Evolutionary conservation across 148 eudicot genomes (phyloP), one percentile per base, ranked within the genome.

Genomic region (Tetragonia tetragonoides): DNA sequence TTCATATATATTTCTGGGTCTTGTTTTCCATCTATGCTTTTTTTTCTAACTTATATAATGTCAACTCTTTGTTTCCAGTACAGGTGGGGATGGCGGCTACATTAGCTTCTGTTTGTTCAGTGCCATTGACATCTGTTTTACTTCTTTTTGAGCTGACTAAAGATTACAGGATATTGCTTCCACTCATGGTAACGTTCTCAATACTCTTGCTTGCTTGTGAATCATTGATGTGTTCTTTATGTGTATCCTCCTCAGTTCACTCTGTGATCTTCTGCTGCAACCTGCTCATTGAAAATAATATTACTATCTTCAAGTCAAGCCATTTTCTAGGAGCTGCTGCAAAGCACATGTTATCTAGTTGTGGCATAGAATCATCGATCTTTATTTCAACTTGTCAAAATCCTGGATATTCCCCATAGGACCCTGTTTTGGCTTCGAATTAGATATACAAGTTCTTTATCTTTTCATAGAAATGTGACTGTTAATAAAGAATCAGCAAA

Each of bases 11-110:
- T 59, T 40, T 7, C 46, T 68, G 8, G 62, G 15, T 37, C 12
- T 17, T 41, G 47, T 37, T 67, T 68, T 21, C 41, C 34, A 20
- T 78, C 10, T 39, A 18, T 44, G 6, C 14, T 21, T 62, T 71
- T 75, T 73, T 73, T 3, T 73, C 37, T 53, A 37, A n/a, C n/a
- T 53, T 41, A 64, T 51, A 51, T 62, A n/a, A 49, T 61, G 39
- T 59, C 44, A 20, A 75, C 62, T 71, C 57, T 28, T 47, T 8
- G 40, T 66, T 67, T 34, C 38, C 23, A 59, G 70, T 90, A 87
- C 89, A 95, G 99, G 99, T 95, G 78, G 99, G 99, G 49, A 95
- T 95, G 99, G 99, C 99, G 79, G 99, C 99, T 81, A 93, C 97
- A 38, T 83, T 95, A 79, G 99, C 99, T 67, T 93, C 99, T 46